Conservation (phyloP, 2,329 filamentous ascomycete species). For the Lachnum nothofagi region DNA sequence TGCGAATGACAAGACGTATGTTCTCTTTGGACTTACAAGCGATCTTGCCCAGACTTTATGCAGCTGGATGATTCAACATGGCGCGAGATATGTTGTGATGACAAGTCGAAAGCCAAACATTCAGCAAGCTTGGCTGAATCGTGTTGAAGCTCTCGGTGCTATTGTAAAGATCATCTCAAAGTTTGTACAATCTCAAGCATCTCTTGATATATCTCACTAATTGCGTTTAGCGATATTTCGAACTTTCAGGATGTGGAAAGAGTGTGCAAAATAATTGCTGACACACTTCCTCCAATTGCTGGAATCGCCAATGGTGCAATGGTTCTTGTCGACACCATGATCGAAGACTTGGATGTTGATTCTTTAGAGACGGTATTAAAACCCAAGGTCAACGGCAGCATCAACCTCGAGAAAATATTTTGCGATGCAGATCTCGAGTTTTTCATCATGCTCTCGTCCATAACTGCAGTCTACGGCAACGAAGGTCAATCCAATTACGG, state of each 20-base stretch:
- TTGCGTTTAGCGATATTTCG: no score
- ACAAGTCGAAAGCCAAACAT: constrained; percentile 37
- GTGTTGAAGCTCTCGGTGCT: neutral
- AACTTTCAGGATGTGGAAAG: neutral
- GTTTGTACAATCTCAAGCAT: constrained; percentile 36
- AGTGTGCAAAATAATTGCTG: constrained; percentile 59
- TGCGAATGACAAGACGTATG: constrained; percentile 29
- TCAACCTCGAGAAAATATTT: constrained; percentile 15
- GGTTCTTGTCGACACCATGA: constrained; percentile 1
- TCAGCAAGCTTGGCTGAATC: constrained; percentile 25
- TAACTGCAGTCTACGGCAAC: constrained; percentile 20
- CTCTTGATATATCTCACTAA: constrained; percentile 26
- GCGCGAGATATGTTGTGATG: constrained; percentile 35
- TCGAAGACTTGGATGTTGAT: constrained; percentile 32
- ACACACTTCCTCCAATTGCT: constrained; percentile 32
- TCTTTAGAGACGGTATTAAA: constrained; percentile 32
- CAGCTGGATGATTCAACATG: constrained; percentile 37
- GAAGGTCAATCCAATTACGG: constrained; percentile 13
- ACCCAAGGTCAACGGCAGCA: constrained; percentile 31
- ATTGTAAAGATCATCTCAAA: constrained; percentile 3
- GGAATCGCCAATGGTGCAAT: neutral
- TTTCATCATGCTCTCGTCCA: constrained; percentile 36
- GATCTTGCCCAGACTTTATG: constrained; percentile 34
- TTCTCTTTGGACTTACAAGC: constrained; percentile 26
- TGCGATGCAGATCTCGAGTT: constrained; percentile 33